These are phyloP conservation scores for Leccinum incarnatum DNA, from an alignment of 768 basidiomycete genomes.

Conservation along the genomic window DNA sequence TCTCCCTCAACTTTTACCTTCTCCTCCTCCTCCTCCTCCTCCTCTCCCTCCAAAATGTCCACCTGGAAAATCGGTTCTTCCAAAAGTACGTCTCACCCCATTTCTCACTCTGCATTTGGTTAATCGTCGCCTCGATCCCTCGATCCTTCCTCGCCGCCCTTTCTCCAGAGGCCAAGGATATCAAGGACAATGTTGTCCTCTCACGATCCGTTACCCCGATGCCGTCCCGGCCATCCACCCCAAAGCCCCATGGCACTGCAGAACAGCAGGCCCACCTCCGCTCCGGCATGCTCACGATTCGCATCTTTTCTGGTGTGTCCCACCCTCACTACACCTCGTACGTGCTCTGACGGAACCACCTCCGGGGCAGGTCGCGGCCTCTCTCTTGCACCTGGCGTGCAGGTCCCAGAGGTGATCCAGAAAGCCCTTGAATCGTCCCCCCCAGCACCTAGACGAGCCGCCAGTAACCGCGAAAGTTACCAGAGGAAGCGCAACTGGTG, in stretches of 20 bases:
- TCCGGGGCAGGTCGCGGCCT: constrained; percentile 66
- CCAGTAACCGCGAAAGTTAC: constrained; percentile 83
- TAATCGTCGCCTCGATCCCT: constrained; percentile 3
- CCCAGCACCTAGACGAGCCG: constrained; percentile 51
- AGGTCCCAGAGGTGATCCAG: constrained; percentile 82
- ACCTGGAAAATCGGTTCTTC: constrained; percentile 47
- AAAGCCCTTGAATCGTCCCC: constrained; percentile 68
- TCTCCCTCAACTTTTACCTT: neutral
- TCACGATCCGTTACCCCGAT: constrained; percentile 82
- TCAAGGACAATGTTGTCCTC: constrained; percentile 64
- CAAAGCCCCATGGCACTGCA: constrained; percentile 51
- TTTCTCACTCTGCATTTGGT: neutral
- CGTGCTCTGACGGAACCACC: neutral
- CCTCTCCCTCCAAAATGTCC: constrained; percentile 42
- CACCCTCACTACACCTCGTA: constrained; percentile 16
- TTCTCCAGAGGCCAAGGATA: constrained; percentile 61
- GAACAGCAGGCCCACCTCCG: constrained; percentile 59
- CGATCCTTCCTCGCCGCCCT: constrained; percentile 2
- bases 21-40: neutral
- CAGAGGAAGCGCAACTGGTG: constrained; percentile 92
- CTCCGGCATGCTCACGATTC: constrained; percentile 91
- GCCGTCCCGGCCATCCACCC: constrained; percentile 78
- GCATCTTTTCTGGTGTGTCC: constrained; percentile 73
- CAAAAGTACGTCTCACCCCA: constrained; percentile 28
- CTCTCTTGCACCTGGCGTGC: constrained; percentile 70